These are phyloP conservation scores for Neoascochyta sp. DNA, from an alignment of 2,329 filamentous ascomycete genomes.

Conservation along the genomic window DNA sequence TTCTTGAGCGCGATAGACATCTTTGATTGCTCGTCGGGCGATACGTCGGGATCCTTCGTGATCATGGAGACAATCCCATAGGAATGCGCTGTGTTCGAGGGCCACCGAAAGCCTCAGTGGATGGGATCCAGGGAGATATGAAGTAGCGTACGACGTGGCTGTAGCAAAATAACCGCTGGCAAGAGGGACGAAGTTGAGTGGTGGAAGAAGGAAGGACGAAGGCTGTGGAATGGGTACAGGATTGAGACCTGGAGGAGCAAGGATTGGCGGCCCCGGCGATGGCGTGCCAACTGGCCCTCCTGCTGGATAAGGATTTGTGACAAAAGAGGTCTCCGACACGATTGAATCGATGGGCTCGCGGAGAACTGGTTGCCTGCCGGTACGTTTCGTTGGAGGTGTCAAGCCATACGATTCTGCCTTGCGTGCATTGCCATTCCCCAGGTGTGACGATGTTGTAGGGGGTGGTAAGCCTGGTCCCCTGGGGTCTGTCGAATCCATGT, in stretches of 20 bases:
- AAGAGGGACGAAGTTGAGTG: slow-evolving; percentile 76
- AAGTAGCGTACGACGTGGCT: slow-evolving; percentile 69
- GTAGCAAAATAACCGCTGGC: slow-evolving; percentile 77
- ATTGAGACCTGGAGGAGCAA: slow-evolving; percentile 44
- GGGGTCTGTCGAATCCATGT: slow-evolving; percentile 33
- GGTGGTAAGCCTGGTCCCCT: slow-evolving; percentile 22
- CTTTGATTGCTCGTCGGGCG: slow-evolving; percentile 77
- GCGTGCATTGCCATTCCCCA: slow-evolving; percentile 24
- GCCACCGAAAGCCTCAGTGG: slow-evolving; percentile 85
- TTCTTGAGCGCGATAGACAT: slow-evolving; percentile 87
- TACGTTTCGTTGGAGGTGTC: slow-evolving; percentile 31
- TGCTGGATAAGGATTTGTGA: slow-evolving; percentile 49
- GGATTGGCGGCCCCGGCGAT: slow-evolving; percentile 41
- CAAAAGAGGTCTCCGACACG: slow-evolving; percentile 49
- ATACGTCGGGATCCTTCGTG: slow-evolving; percentile 69
- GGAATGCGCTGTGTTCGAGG: slow-evolving; percentile 86
- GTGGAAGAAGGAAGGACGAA: slow-evolving; percentile 73
- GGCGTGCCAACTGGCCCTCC: slow-evolving; percentile 41
- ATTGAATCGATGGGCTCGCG: slow-evolving; percentile 49
- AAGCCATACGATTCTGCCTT: slow-evolving; percentile 21
- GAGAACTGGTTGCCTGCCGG: slow-evolving; percentile 40
- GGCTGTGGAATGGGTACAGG: slow-evolving; percentile 43
- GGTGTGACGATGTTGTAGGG: slow-evolving; percentile 20
- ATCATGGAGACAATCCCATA: slow-evolving; percentile 90
- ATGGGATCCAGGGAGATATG: slow-evolving; percentile 78